These are phyloP conservation scores for Mucuna pruriens DNA, from an alignment of 306 rosid genomes.

Conservation along the genomic window DNA sequence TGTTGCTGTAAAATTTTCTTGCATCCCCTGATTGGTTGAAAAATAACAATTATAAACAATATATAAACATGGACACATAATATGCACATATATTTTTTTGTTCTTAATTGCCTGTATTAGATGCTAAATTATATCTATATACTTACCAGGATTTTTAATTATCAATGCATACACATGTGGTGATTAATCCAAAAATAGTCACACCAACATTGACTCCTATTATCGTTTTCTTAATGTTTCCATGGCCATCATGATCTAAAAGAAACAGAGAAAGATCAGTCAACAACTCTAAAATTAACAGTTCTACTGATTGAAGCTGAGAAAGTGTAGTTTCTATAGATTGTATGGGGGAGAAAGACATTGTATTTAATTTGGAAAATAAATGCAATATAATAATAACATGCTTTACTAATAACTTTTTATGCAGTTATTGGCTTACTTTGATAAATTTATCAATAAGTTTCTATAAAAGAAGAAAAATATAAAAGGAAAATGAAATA, in stretches of 20 bases:
- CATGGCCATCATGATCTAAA: background rate
- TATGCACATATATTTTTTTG: background rate
- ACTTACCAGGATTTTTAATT: conserved; percentile 18
- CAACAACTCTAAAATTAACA: background rate
- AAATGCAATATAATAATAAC: background rate
- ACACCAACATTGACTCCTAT: background rate
- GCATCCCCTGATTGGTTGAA: background rate
- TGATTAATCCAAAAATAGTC: conserved; percentile 14
- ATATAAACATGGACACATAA: background rate
- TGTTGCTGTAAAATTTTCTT: background rate
- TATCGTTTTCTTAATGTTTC: background rate
- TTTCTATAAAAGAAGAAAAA: too few relatives aligned
- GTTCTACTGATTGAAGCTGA: background rate
- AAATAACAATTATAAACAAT: background rate
- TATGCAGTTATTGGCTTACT: background rate
- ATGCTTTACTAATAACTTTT: background rate
- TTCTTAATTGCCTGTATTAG: background rate
- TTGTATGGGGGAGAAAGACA: background rate
- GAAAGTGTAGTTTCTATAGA: background rate
- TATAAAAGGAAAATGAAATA: too few relatives aligned
- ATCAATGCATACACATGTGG: background rate
- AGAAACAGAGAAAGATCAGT: background rate
- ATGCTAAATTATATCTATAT: background rate
- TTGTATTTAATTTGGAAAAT: background rate
- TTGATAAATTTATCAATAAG: too few relatives aligned